phyloP scores from a whole-genome alignment of 2,329 filamentous ascomycete genomes.

The Macrophomina pseudophaseolina region DNA sequence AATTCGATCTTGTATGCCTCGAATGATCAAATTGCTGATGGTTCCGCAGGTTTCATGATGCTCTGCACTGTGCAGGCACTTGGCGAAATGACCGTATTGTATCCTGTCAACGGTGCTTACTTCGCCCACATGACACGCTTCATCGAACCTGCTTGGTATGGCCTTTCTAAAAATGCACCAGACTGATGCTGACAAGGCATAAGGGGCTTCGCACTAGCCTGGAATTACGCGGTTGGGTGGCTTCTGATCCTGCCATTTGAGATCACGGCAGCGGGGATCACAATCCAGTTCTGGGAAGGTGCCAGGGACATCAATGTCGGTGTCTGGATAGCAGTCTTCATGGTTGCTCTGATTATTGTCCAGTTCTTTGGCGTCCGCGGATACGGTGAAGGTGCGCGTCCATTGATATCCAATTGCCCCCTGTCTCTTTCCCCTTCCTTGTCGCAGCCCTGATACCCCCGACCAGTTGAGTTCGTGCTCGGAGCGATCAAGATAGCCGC shows the following conservation, averaged over 20 bases:
- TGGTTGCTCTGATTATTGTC: constrained; percentile 43
- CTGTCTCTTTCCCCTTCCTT: too few relatives aligned
- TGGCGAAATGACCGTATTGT: constrained; percentile 88
- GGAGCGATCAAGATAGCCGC: constrained; percentile 63
- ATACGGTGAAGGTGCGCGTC: constrained; percentile 41
- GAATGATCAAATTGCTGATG: too few relatives aligned
- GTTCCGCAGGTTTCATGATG: constrained; percentile 71
- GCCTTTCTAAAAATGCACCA: constrained; percentile 31
- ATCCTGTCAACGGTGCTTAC: constrained; percentile 90
- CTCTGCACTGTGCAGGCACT: constrained; percentile 91
- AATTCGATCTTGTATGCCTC: too few relatives aligned
- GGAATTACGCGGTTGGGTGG: constrained; percentile 93
- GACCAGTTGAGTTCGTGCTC: constrained; percentile 62
- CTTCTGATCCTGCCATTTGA: constrained; percentile 59
- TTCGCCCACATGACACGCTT: constrained; percentile 93
- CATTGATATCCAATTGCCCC: neutral
- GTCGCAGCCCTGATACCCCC: constrained; percentile 23
- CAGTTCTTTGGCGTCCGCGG: constrained; percentile 47
- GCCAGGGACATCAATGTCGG: constrained; percentile 35
- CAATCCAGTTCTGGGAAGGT: constrained; percentile 43
- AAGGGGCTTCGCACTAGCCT: constrained; percentile 86
- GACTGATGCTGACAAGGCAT: neutral
- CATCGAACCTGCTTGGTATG: constrained; percentile 82
- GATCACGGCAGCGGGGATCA: constrained; percentile 45
- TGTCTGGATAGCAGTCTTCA: constrained; percentile 47